Evolutionary conservation across 2,329 filamentous ascomycete genomes (phyloP).

Genomic region (Phialophora chinensis): DNA sequence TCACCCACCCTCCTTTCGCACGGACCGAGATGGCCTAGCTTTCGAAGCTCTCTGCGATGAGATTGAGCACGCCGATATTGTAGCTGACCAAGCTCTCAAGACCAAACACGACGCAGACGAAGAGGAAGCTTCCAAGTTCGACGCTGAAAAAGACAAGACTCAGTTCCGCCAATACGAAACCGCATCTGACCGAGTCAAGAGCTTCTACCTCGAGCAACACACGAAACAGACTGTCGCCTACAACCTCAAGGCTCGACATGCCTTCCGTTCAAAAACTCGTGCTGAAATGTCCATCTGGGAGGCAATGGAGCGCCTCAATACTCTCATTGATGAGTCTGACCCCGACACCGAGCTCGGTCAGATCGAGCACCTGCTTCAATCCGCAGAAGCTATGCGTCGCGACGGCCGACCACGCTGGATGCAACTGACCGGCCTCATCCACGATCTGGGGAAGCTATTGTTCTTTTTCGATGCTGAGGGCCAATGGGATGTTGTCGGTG

Average conservation of each 20-base stretch:
- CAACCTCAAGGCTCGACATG: constrained; percentile 79
- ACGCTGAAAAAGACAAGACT: constrained; percentile 76
- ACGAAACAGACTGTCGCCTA: constrained; percentile 67
- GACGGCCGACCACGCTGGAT: constrained; percentile 64
- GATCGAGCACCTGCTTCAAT: constrained; percentile 88
- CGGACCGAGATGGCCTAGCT: constrained; percentile 60
- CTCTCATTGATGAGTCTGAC: constrained; percentile 87
- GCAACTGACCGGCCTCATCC: constrained; percentile 56
- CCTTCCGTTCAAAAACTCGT: constrained; percentile 70
- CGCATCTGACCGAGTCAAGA: constrained; percentile 82
- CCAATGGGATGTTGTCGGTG: constrained; percentile 90
- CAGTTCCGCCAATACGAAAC: constrained; percentile 83
- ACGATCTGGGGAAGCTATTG: constrained; percentile 54
- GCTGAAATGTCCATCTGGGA: constrained; percentile 86
- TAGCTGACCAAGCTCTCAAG: constrained; percentile 61
- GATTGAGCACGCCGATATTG: constrained; percentile 65
- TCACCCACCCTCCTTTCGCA: constrained; percentile 39
- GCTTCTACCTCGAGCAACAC: constrained; percentile 78
- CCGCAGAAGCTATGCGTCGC: constrained; percentile 84
- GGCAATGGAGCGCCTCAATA: constrained; percentile 91
- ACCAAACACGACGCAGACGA: constrained; percentile 45
- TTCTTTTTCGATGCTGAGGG: constrained; percentile 73
- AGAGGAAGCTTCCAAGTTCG: constrained; percentile 69
- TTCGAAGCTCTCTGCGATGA: constrained; percentile 65
- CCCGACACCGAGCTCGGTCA: constrained; percentile 86